Evolutionary conservation across 305 asterid genomes (phyloP).

Genomic region (Caryopteris hybrid): DNA sequence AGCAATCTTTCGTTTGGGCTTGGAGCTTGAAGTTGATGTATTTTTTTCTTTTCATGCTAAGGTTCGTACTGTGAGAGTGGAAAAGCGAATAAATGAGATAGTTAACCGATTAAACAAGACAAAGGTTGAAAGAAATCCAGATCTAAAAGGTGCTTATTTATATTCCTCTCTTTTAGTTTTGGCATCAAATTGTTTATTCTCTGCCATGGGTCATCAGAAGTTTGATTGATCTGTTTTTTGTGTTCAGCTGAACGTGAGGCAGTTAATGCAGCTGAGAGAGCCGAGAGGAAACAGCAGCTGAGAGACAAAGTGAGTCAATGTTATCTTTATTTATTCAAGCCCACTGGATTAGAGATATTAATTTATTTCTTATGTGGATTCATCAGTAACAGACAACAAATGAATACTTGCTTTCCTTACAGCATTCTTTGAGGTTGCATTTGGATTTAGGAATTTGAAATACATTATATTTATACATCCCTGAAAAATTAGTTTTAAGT

Average conservation of each 20-base stretch:
- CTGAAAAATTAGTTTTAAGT: too few species aligned
- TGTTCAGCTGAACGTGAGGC: slow-evolving; percentile 80
- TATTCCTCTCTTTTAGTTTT: background rate
- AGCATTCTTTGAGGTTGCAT: background rate
- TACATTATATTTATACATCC: too few species aligned
- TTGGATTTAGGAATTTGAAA: too few species aligned
- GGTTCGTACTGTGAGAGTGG: slow-evolving; percentile 94
- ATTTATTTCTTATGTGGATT: background rate
- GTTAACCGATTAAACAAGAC: slow-evolving; percentile 86
- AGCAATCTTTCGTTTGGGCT: background rate
- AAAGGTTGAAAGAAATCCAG: slow-evolving; percentile 89
- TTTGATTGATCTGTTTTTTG: slow-evolving; percentile 5
- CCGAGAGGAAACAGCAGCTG: slow-evolving; percentile 77
- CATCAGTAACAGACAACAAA: background rate
- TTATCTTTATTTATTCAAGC: background rate
- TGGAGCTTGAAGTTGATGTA: slow-evolving; percentile 6
- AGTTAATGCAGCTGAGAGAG: slow-evolving; percentile 82
- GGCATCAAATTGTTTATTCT: background rate
- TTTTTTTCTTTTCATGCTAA: slow-evolving; percentile 22
- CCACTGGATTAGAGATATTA: background rate
- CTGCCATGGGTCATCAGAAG: background rate
- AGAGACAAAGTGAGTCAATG: slow-evolving; percentile 69
- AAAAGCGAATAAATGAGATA: slow-evolving; percentile 86
- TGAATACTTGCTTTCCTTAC: background rate
- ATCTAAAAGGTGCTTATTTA: slow-evolving; percentile 64